Conservation (phyloP, 257 asterid species). For the Verbascum thapsus region DNA sequence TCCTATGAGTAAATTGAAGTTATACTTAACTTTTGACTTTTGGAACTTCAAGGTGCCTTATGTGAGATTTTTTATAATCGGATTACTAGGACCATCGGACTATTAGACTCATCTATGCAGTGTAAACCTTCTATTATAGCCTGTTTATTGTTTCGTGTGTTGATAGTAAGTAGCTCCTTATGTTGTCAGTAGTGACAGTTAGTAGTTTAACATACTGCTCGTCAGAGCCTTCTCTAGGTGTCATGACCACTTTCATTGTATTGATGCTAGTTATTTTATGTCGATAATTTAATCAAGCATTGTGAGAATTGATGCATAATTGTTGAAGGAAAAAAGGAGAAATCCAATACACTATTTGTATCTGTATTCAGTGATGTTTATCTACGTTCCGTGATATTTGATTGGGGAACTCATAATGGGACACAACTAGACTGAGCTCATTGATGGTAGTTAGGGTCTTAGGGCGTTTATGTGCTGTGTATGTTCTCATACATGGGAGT, state of each 20-base stretch:
- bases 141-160: slow-evolving; percentile 9
- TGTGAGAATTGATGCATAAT: neutral
- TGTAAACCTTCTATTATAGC: neutral
- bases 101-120: slow-evolving; percentile 6
- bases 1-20: slow-evolving; percentile 12
- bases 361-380: neutral
- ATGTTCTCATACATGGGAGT: neutral
- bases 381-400: neutral
- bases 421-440: neutral
- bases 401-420: neutral
- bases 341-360: neutral
- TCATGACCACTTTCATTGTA: slow-evolving; percentile 6
- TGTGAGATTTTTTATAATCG: slow-evolving; percentile 16
- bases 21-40: neutral
- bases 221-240: too few species aligned
- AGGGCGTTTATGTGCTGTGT: neutral
- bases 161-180: slow-evolving; percentile 1
- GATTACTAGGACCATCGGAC: neutral
- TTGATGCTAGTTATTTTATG: neutral
- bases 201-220: slow-evolving; percentile 10
- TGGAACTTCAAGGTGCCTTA: neutral
- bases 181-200: slow-evolving; percentile 9
- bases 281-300: neutral
- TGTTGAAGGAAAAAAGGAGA: neutral
- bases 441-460: neutral